Evolutionary conservation across 768 basidiomycete genomes (phyloP).

Genomic region (Scleroderma bovista): DNA sequence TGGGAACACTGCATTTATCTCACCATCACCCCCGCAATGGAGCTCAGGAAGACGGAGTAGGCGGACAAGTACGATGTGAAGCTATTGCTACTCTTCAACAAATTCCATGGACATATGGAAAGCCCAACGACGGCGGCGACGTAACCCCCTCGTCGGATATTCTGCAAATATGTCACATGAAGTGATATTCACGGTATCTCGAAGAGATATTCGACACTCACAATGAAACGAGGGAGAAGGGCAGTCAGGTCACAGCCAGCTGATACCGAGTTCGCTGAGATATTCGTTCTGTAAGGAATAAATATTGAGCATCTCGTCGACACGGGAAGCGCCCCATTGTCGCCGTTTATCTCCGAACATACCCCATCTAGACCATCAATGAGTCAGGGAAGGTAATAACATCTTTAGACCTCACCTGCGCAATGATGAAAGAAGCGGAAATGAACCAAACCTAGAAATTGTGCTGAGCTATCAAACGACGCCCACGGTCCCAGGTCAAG

Average conservation of each 20-base stretch:
- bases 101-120: slow-evolving; percentile 72
- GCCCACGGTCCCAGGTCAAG: no score
- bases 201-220: slow-evolving; percentile 25
- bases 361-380: slow-evolving; percentile 23
- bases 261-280: slow-evolving; percentile 77
- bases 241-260: slow-evolving; percentile 83
- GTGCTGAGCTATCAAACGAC: no score
- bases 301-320: not conserved
- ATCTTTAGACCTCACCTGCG: slow-evolving; percentile 40
- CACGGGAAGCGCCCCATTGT: slow-evolving; percentile 1
- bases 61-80: slow-evolving; percentile 81
- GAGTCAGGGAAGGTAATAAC: slow-evolving; percentile 2
- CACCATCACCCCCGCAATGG: slow-evolving; percentile 79
- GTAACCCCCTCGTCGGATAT: slow-evolving; percentile 82
- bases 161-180: slow-evolving; percentile 32
- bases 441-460: slow-evolving; percentile 68
- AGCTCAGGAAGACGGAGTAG: slow-evolving; percentile 76
- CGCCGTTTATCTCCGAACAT: slow-evolving; percentile 14
- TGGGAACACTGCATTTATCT: slow-evolving; percentile 5
- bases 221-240: slow-evolving; percentile 70
- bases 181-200: slow-evolving; percentile 1
- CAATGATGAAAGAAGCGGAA: slow-evolving; percentile 70
- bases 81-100: slow-evolving; percentile 64
- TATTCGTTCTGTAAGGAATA: slow-evolving; percentile 52
- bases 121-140: slow-evolving; percentile 74